Percentiles rank a stretch among this genome's conserved stretches.
phyloP scores from a whole-genome alignment of 2,329 filamentous ascomycete species.

The Verticillium zaregamsianum region DNA sequence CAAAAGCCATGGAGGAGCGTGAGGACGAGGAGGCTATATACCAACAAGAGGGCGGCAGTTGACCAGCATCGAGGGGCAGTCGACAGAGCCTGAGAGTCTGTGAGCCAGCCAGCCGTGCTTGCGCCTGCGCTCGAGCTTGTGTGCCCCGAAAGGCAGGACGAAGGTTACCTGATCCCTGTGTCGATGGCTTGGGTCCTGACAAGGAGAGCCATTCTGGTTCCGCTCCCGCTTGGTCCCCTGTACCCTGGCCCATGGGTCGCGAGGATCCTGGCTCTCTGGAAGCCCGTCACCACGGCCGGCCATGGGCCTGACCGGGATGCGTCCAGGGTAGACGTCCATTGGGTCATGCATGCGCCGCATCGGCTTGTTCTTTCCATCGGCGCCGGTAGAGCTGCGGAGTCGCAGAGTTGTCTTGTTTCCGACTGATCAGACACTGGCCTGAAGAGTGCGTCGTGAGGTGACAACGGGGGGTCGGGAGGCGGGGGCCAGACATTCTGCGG shows the following conservation, averaged over 20 bases:
- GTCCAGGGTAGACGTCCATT: not conserved
- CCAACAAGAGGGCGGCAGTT: conserved; percentile 3
- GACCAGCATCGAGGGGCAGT: not conserved
- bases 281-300: not conserved
- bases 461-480: not conserved
- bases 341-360: not conserved
- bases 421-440: not conserved
- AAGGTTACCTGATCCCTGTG: not conserved
- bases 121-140: not conserved
- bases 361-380: not conserved
- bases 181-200: not conserved
- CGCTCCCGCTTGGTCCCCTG: not conserved
- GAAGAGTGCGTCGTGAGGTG: not conserved
- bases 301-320: not conserved
- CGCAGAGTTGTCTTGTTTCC: not conserved
- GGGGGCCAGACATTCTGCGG: too few relatives aligned
- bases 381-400: not conserved
- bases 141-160: conserved; percentile 7
- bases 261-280: not conserved
- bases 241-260: not conserved
- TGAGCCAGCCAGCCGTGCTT: not conserved
- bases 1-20: conserved; percentile 9
- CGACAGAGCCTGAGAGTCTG: not conserved
- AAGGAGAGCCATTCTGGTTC: not conserved
- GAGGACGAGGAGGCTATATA: conserved; percentile 12